A percentile compares a stretch with the other conserved stretches of the same genome.
These are phyloP conservation scores for rapeseed (Brassica napus) DNA, from an alignment of 345 rosid species.

Conservation along the genomic window Da-Ae NC_063448.1:17772001-17772500, in stretches of 20 bases:
- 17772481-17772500: not conserved
- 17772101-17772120: not conserved
- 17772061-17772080: no score
- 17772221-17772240: not conserved
- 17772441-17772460: not conserved
- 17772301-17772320: not conserved
- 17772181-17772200: not conserved
- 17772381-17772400: not conserved
- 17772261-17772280: not conserved
- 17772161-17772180: no score
- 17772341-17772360: not conserved
- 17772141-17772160: not conserved
- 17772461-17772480: not conserved
- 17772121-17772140: no score
- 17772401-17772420: no score
- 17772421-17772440: not conserved
- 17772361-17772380: no score
- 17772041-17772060: no score
- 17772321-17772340: not conserved
- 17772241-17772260: not conserved
- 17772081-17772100: not conserved
- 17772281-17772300: not conserved
- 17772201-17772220: not conserved
- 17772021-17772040: no score
- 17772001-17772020: no score